phyloP scores from a whole-genome alignment of 805 yeast species.

The Hanseniaspora mollemarum region DNA sequence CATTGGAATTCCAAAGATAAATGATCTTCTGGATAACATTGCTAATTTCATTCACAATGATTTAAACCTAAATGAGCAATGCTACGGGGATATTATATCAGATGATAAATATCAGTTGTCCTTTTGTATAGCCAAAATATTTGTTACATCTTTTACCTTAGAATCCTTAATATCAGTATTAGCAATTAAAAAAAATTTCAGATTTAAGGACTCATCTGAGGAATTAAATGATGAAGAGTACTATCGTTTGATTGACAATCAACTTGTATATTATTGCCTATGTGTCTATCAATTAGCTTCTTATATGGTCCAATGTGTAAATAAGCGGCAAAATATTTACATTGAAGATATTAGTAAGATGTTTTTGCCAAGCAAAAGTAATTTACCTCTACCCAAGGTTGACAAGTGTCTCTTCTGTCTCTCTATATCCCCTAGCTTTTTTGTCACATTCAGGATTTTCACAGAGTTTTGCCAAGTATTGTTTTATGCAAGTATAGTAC shows the following conservation, averaged over 20 bases:
- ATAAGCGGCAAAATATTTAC: not conserved
- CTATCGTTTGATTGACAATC: not conserved
- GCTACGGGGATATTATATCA: conserved; percentile 10
- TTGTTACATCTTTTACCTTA: conserved; percentile 4
- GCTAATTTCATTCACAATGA: not conserved
- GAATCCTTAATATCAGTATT: not conserved
- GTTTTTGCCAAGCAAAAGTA: not conserved
- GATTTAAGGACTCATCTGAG: not conserved
- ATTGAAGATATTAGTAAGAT: not conserved
- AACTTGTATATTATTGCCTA: conserved; percentile 6
- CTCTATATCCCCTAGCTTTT: conserved; percentile 4
- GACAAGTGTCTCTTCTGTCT: conserved; percentile 5
- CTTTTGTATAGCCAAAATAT: not conserved
- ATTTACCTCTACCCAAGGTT: not conserved
- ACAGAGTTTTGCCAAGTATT: conserved; percentile 9
- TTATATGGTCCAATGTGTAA: conserved; percentile 5
- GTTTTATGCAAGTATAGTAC: not conserved
- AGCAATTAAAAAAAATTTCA: conserved; percentile 5
- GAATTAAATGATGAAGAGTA: not conserved
- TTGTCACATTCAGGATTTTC: not conserved
- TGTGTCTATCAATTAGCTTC: not conserved
- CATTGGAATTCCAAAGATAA: conserved; percentile 8
- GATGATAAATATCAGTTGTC: not conserved
- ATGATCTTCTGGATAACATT: not conserved
- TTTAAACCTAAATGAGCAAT: conserved; percentile 2